A percentile compares a stretch with the other conserved stretches of the same genome.
These are phyloP conservation scores for Pseudogymnoascus sp. DNA, from an alignment of 2,329 filamentous ascomycete genomes.

Conservation along the genomic window DNA sequence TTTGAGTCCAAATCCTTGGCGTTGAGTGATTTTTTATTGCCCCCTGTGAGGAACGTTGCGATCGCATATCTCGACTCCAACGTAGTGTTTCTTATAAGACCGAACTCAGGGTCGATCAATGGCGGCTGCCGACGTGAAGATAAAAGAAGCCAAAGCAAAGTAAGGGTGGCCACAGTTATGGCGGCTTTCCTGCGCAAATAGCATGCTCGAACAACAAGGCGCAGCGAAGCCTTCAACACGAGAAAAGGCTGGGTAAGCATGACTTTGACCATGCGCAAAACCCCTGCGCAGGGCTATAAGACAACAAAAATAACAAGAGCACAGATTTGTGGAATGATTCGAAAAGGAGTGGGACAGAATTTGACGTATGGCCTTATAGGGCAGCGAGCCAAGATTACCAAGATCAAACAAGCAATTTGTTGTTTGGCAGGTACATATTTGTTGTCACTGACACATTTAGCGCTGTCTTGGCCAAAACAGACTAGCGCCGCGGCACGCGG, in stretches of 20 bases:
- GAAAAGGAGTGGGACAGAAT: neutral
- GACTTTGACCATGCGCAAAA: neutral
- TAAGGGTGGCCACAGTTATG: neutral
- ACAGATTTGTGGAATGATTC: neutral
- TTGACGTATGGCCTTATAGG: neutral
- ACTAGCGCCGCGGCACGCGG: neutral
- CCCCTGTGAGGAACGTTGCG: conserved; percentile 33
- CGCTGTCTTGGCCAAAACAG: neutral
- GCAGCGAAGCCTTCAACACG: neutral
- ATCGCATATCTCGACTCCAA: conserved; percentile 22
- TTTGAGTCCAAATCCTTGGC: conserved; percentile 25
- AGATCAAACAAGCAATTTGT: neutral
- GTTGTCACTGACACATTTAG: neutral
- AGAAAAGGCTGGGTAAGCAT: neutral
- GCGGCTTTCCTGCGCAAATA: neutral
- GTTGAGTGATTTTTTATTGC: conserved; percentile 19
- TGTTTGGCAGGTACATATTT: neutral
- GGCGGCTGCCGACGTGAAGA: neutral
- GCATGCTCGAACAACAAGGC: neutral
- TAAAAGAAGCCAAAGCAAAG: neutral
- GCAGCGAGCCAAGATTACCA: neutral
- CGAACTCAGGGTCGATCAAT: neutral
- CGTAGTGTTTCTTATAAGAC: neutral
- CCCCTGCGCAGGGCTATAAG: neutral
- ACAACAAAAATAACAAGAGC: neutral